A percentile compares a stretch with the other conserved stretches of the same genome.
These are phyloP conservation scores for Salix purpurea DNA, from an alignment of 345 rosid genomes.

Conservation along the genomic window DNA sequence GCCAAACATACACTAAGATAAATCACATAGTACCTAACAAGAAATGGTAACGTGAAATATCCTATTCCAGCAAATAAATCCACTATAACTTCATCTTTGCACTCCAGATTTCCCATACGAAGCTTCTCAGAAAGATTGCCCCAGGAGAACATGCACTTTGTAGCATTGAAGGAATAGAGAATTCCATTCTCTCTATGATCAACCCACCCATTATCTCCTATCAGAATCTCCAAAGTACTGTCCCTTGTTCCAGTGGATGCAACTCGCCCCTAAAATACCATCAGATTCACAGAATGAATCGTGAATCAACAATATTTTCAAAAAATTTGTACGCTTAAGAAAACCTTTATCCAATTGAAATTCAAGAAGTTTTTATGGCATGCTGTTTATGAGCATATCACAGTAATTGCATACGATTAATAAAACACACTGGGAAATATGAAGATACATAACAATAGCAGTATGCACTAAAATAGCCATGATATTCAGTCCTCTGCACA, in stretches of 20 bases:
- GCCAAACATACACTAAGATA: not conserved
- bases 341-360: not conserved
- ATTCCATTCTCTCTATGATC: constrained; percentile 83
- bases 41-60: constrained; percentile 82
- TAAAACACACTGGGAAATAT: not conserved
- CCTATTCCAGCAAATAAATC: constrained; percentile 95
- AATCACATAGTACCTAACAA: constrained; percentile 56
- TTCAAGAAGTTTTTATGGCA: not conserved
- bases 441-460: too few species aligned
- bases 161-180: constrained; percentile 80
- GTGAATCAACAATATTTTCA: not conserved
- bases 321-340: not conserved
- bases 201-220: constrained; percentile 90
- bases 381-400: not conserved
- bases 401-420: not conserved
- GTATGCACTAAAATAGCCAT: not conserved
- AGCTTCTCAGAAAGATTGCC: constrained; percentile 97
- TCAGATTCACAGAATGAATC: constrained; percentile 8
- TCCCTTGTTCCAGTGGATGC: constrained; percentile 76
- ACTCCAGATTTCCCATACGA: constrained; percentile 68
- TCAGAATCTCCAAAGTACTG: constrained; percentile 73
- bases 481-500: not conserved
- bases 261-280: constrained; percentile 60
- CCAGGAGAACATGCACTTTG: constrained; percentile 98
- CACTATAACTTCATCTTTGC: constrained; percentile 63